Conservation (phyloP, 2,329 filamentous ascomycete genomes). For the Didymella pomorum region DNA sequence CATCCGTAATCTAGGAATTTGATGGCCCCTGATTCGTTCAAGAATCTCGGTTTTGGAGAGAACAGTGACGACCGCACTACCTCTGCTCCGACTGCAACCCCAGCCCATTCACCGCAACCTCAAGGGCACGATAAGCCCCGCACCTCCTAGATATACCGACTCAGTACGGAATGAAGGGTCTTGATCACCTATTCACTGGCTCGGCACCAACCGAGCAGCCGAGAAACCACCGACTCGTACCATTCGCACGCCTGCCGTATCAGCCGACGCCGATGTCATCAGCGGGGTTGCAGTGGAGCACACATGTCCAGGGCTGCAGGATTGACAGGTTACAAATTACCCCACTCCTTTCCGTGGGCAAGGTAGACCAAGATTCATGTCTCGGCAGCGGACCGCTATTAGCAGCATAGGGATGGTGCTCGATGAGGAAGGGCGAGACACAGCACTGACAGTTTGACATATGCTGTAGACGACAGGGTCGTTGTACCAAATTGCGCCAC, state of each 20-base stretch:
- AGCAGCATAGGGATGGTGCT: constrained; percentile 13
- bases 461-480: constrained; percentile 25
- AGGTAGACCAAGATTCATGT: background rate
- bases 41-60: constrained; percentile 83
- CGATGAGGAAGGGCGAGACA: constrained; percentile 25
- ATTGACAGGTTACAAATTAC: constrained; percentile 39
- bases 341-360: background rate
- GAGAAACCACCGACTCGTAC: constrained; percentile 27
- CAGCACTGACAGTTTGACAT: constrained; percentile 35
- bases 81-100: constrained; percentile 36
- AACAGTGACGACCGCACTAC: constrained; percentile 47
- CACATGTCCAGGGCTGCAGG: constrained; percentile 23
- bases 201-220: constrained; percentile 43
- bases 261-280: constrained; percentile 19
- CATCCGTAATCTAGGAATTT: constrained; percentile 67
- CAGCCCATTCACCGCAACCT: constrained; percentile 35
- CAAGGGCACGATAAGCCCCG: constrained; percentile 36
- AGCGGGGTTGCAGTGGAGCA: constrained; percentile 4
- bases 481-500: constrained; percentile 29
- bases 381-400: constrained; percentile 2
- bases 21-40: constrained; percentile 95
- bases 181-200: constrained; percentile 27
- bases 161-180: constrained; percentile 33
- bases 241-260: constrained; percentile 17
- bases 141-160: constrained; percentile 29